phyloP scores from a whole-genome alignment of 257 asterid genomes.

The Dorcoceras hygrometricum region DNA sequence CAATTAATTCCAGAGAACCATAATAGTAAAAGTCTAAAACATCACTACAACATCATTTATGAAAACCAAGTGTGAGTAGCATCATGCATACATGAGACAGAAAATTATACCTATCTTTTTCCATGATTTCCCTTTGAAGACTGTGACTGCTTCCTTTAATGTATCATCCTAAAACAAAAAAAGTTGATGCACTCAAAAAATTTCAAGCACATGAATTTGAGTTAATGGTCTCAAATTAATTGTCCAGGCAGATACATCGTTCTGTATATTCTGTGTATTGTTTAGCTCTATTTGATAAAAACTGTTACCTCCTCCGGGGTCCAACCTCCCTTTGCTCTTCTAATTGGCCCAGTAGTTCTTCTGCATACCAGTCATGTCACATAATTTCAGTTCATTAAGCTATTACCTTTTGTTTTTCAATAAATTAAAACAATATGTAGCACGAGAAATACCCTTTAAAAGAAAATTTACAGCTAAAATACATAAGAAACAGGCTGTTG shows the following conservation, averaged over 20 bases:
- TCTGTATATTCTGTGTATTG: background rate
- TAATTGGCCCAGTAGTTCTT: constrained; percentile 94
- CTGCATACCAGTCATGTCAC: constrained; percentile 39
- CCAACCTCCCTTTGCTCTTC: constrained; percentile 99
- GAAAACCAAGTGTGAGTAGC: background rate
- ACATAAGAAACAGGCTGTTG: constrained; percentile 8
- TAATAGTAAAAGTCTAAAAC: constrained; percentile 5
- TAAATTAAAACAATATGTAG: constrained; percentile 1
- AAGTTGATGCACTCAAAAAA: background rate
- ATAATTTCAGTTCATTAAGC: constrained; percentile 15
- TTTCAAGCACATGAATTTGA: constrained; percentile 6
- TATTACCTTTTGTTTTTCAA: background rate
- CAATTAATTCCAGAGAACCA: constrained; percentile 12
- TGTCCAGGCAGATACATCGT: constrained; percentile 3
- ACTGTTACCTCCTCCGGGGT: constrained; percentile 88
- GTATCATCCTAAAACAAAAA: constrained; percentile 70
- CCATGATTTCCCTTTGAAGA: constrained; percentile 89
- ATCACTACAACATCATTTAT: constrained; percentile 19
- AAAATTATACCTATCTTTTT: constrained; percentile 83
- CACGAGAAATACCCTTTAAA: background rate
- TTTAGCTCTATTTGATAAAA: constrained; percentile 5
- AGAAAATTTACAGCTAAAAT: background rate
- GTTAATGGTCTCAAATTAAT: background rate
- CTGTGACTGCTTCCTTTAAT: constrained; percentile 69
- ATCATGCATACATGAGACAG: constrained; percentile 22